A percentile compares a stretch with the other conserved stretches of the same genome.
Evolutionary conservation across 768 basidiomycete species (phyloP).

Genomic region (Kockovaella imperatae): DNA sequence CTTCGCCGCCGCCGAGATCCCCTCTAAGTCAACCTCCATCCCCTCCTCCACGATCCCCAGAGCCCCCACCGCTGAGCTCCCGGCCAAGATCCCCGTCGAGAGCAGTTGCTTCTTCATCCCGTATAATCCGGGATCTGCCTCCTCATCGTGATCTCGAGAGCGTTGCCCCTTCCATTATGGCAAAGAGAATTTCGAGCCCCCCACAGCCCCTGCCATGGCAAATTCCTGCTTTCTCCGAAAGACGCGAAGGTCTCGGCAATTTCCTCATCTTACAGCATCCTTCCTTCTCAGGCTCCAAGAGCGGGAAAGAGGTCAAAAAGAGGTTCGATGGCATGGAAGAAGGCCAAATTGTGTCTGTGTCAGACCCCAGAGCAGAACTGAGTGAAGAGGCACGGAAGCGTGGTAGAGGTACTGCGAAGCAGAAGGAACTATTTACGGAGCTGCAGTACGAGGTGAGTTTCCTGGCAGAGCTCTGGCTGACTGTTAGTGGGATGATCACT

Average conservation of each 20-base stretch:
- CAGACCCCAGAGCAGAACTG: constrained; percentile 21
- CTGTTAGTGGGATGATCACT: constrained; percentile 64
- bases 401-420: constrained; percentile 24
- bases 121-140: no score
- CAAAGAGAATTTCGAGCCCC: not conserved
- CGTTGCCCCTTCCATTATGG: not conserved
- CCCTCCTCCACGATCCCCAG: not conserved
- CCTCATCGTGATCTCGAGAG: not conserved
- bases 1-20: not conserved
- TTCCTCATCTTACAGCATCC: constrained; percentile 7
- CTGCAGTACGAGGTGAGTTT: constrained; percentile 36
- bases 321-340: constrained; percentile 18
- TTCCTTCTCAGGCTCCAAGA: not conserved
- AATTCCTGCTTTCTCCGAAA: constrained; percentile 11
- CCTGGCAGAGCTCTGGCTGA: not conserved
- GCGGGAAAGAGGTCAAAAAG: constrained; percentile 17
- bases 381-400: constrained; percentile 7
- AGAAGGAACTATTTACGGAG: constrained; percentile 22
- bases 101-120: no score
- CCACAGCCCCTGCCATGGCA: constrained; percentile 21
- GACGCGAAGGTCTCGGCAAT: constrained; percentile 17
- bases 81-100: no score
- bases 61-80: not conserved
- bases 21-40: not conserved
- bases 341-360: constrained; percentile 4